phyloP scores from a whole-genome alignment of 2,329 filamentous ascomycete genomes.

The Dactylonectria estremocensis region DNA sequence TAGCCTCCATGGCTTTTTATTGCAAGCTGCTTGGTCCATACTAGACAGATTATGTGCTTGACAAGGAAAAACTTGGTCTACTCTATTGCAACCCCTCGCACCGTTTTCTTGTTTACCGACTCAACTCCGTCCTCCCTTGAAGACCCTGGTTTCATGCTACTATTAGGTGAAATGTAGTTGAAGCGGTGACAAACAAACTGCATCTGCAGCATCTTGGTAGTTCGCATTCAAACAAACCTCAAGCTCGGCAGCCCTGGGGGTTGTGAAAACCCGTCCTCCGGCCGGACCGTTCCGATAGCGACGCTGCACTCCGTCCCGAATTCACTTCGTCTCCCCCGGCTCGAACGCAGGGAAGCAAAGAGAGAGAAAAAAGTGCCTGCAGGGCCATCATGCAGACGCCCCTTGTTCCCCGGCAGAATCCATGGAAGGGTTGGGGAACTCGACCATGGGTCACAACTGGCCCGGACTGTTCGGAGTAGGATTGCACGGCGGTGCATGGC shows the following conservation, averaged over 20 bases:
- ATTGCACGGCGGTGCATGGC: slow-evolving; percentile 20
- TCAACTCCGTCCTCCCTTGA: too few relatives aligned
- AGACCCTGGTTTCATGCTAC: too few relatives aligned
- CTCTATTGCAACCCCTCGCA: too few relatives aligned
- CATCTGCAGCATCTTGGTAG: too few relatives aligned
- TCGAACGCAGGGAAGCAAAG: neutral
- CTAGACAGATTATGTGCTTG: too few relatives aligned
- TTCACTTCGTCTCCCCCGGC: slow-evolving; percentile 26
- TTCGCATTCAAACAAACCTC: neutral
- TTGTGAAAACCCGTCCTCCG: slow-evolving; percentile 10
- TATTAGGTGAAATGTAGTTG: too few relatives aligned
- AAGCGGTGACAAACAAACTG: too few relatives aligned
- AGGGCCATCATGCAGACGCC: neutral
- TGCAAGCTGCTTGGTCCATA: too few relatives aligned
- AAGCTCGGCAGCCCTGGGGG: neutral
- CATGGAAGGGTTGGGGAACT: neutral
- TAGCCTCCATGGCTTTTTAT: too few relatives aligned
- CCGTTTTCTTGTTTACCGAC: too few relatives aligned
- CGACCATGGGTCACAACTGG: neutral
- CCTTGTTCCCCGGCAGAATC: slow-evolving; percentile 8
- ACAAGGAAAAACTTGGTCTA: too few relatives aligned
- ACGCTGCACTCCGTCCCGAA: neutral
- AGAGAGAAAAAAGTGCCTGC: neutral
- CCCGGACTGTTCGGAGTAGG: neutral
- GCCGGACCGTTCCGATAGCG: slow-evolving; percentile 20